Conservation (phyloP, 108 stramenopile genomes). For the Pseudonitzschia pungens region DNA sequence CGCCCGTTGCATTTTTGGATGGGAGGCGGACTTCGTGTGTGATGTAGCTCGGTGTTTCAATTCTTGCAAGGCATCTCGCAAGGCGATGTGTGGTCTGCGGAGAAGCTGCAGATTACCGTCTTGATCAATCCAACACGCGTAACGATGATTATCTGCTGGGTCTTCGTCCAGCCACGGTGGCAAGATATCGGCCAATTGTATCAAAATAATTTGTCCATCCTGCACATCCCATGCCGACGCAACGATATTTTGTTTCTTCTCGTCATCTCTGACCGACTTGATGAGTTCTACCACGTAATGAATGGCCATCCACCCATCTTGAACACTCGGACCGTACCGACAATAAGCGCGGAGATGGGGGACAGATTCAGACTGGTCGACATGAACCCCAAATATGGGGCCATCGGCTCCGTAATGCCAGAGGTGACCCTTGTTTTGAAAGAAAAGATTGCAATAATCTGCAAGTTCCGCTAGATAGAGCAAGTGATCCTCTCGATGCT, state of each 20-base stretch:
- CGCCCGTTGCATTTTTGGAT: constrained; percentile 41
- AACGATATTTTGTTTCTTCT: constrained; percentile 28
- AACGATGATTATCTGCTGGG: constrained; percentile 46
- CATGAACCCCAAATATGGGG: constrained; percentile 70
- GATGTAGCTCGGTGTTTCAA: background rate
- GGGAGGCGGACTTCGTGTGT: constrained; percentile 4
- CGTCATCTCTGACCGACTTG: constrained; percentile 13
- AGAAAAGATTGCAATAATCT: constrained; percentile 23
- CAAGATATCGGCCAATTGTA: constrained; percentile 66
- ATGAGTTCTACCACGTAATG: constrained; percentile 44
- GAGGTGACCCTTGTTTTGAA: constrained; percentile 32
- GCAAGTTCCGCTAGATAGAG: constrained; percentile 33
- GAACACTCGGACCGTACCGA: constrained; percentile 54
- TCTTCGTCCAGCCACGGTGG: constrained; percentile 71
- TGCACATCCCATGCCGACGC: constrained; percentile 66
- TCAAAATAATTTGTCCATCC: constrained; percentile 74
- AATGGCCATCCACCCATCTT: constrained; percentile 64
- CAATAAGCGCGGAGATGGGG: constrained; percentile 70
- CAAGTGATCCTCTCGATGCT: constrained; percentile 15
- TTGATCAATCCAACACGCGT: constrained; percentile 64
- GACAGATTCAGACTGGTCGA: constrained; percentile 19
- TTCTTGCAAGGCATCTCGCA: constrained; percentile 16
- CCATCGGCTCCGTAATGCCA: constrained; percentile 76
- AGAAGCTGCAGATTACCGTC: constrained; percentile 58
- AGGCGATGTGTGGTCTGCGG: constrained; percentile 19